Base-by-base conservation (phyloP, 164 flowering plant species). In the Brasenia schreberi region DNA sequence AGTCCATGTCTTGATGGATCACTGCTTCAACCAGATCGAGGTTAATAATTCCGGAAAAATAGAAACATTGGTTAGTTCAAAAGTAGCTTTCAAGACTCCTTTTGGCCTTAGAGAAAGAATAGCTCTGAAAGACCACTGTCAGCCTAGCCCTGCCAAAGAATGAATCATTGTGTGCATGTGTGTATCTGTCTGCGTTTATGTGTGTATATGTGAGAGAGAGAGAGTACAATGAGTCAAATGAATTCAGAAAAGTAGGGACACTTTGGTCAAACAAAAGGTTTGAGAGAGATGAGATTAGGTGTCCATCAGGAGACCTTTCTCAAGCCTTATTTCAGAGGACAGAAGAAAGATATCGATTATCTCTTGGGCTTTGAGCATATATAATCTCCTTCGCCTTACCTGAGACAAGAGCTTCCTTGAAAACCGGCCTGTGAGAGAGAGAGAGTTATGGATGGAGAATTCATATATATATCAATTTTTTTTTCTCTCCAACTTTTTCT, bases 341-440 rank as follows among this genome's bases (percentile, higher is more conserved):
- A 49, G 56, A 9, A 49, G 12, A 49, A 49, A 4, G 14, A 49
- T 49, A 49, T 49, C 12, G 39, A 33, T 9, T 49, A 45, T 45
- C 12, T 14, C 56, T 49, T 49, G 80, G 75, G 71, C 81, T 16
- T 74, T 59, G 73, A 53, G 68, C 71, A 81, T 72, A 12, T 71
- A 70, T 80, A 81, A 83, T 84, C 85, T 84, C 81, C 79, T 71
- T 62, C 81, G 82, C 78, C 79, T 81, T 75, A 83, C 84, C 84
- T 82, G 82, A 80, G 71, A 64, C 64, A 70, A 67, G 69, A 67
- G 49, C 62, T 65, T 58, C 19, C 49, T 65, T 17, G 64, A 63
- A 63, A 64, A 65, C 52, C 19, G 7, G 27, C 69, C 42, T 62
- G 42, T 45, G 72, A 62, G 67, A 60, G 67, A 62, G 59, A 64